Evolutionary conservation across 306 rosid genomes (phyloP).

Genomic region (Mimosa pudica): DNA sequence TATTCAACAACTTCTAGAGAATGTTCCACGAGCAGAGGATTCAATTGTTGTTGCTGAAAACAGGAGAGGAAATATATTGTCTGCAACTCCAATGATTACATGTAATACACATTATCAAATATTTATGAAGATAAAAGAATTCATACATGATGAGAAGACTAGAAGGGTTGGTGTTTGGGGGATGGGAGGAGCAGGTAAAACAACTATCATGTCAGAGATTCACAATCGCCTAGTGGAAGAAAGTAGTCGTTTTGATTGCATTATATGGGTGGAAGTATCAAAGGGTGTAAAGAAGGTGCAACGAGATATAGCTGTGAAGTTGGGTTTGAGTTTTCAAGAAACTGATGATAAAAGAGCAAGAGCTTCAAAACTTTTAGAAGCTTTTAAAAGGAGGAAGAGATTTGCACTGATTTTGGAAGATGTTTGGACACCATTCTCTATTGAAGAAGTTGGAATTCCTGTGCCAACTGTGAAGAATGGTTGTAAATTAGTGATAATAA

Average conservation of each 20-base stretch:
- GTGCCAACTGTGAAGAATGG: conserved; percentile 25
- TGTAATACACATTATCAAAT: too few species aligned
- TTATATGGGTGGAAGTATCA: background rate
- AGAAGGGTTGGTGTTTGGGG: conserved; percentile 20
- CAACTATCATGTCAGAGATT: conserved; percentile 29
- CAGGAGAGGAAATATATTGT: background rate
- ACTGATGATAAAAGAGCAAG: background rate
- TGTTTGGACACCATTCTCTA: conserved; percentile 30
- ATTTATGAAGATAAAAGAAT: background rate
- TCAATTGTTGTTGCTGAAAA: background rate
- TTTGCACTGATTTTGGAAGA: conserved; percentile 31
- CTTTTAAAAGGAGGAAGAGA: background rate
- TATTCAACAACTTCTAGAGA: background rate
- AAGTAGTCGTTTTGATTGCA: background rate
- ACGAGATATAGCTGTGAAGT: conserved; percentile 15
- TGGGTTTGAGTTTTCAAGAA: background rate
- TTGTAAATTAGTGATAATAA: conserved; percentile 20
- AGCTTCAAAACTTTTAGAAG: conserved; percentile 23
- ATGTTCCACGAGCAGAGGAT: background rate
- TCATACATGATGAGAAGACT: background rate
- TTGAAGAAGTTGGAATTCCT: conserved; percentile 34
- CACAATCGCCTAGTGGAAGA: conserved; percentile 6
- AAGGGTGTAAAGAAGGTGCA: conserved; percentile 8
- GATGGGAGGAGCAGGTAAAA: conserved; percentile 38
- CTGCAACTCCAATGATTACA: background rate